phyloP scores from a whole-genome alignment of 768 basidiomycete genomes.

The Rhodosporidiobolus sp. region DNA sequence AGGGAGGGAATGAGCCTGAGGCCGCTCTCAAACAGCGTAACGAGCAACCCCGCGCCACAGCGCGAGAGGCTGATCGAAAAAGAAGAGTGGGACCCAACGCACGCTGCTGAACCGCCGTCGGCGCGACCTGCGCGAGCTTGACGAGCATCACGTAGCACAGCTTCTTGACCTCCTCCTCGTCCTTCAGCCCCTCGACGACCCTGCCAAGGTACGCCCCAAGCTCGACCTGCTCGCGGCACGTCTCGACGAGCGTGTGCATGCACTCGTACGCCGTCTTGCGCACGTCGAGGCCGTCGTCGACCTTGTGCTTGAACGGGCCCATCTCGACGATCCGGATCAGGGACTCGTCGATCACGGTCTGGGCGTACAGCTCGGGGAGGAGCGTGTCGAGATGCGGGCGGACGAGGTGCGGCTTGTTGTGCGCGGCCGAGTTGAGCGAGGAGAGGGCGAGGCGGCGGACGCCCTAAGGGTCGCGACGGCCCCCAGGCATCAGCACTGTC shows the following conservation, averaged over 20 bases:
- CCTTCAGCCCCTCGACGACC: constrained; percentile 75
- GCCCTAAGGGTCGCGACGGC: constrained; percentile 55
- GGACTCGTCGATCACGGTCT: constrained; percentile 58
- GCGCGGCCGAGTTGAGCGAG: constrained; percentile 87
- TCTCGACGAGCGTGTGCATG: constrained; percentile 90
- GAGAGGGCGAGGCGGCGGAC: constrained; percentile 87
- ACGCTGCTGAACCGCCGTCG: constrained; percentile 73
- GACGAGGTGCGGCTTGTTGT: constrained; percentile 88
- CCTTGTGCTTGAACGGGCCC: constrained; percentile 96
- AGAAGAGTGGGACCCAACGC: not conserved
- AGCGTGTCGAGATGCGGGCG: constrained; percentile 73
- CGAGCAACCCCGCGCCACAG: too few relatives aligned
- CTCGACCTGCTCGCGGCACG: constrained; percentile 82
- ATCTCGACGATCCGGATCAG: constrained; percentile 89
- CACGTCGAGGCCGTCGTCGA: constrained; percentile 93
- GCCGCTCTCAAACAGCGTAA: too few relatives aligned
- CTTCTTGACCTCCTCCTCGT: constrained; percentile 96
- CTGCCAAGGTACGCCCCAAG: constrained; percentile 76
- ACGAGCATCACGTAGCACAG: constrained; percentile 93
- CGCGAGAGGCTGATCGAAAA: too few relatives aligned
- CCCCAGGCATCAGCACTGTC: constrained; percentile 2
- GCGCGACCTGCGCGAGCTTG: constrained; percentile 80
- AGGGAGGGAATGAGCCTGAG: too few relatives aligned
- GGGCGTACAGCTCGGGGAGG: constrained; percentile 77
- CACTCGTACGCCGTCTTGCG: constrained; percentile 97